Percentiles rank a stretch among this genome's conserved stretches.
phyloP scores from a whole-genome alignment of 1,139 yeast species.

The Yamadazyma sp. region DNA sequence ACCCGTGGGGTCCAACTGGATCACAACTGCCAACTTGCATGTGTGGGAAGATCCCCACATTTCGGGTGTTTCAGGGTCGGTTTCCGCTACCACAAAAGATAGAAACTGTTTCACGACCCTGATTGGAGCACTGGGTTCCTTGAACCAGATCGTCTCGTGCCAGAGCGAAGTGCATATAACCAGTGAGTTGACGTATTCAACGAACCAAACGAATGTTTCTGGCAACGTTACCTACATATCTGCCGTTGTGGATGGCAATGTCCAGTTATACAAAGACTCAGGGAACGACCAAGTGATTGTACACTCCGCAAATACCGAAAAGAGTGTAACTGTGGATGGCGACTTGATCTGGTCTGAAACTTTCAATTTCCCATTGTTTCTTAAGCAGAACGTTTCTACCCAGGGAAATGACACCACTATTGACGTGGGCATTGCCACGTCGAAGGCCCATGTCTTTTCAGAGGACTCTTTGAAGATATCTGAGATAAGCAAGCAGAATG shows the following conservation, averaged over 20 bases:
- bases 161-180: slow-evolving; percentile 23
- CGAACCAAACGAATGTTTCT: slow-evolving; percentile 15
- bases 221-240: slow-evolving; percentile 8
- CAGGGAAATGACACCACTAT: slow-evolving; percentile 18
- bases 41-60: slow-evolving; percentile 56
- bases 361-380: slow-evolving; percentile 6
- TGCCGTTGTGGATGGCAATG: slow-evolving; percentile 6
- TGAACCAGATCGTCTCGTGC: slow-evolving; percentile 15
- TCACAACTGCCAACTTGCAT: slow-evolving; percentile 63
- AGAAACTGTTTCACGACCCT: slow-evolving; percentile 2
- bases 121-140: background rate
- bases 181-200: slow-evolving; percentile 21
- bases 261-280: slow-evolving; percentile 2
- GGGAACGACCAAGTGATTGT: slow-evolving; percentile 5
- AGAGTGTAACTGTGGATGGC: slow-evolving; percentile 1
- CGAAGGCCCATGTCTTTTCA: background rate
- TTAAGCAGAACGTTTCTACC: slow-evolving; percentile 14
- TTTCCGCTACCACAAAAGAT: background rate
- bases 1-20: slow-evolving; percentile 64
- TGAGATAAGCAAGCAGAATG: slow-evolving; percentile 31
- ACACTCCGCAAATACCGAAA: slow-evolving; percentile 3
- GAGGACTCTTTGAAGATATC: background rate
- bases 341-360: background rate
- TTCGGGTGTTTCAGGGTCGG: slow-evolving; percentile 35
- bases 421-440: slow-evolving; percentile 5